A percentile compares a stretch with the other conserved stretches of the same genome.
phyloP scores from a whole-genome alignment of 2,329 filamentous ascomycete species.

The Podosphaera aphanis region DNA sequence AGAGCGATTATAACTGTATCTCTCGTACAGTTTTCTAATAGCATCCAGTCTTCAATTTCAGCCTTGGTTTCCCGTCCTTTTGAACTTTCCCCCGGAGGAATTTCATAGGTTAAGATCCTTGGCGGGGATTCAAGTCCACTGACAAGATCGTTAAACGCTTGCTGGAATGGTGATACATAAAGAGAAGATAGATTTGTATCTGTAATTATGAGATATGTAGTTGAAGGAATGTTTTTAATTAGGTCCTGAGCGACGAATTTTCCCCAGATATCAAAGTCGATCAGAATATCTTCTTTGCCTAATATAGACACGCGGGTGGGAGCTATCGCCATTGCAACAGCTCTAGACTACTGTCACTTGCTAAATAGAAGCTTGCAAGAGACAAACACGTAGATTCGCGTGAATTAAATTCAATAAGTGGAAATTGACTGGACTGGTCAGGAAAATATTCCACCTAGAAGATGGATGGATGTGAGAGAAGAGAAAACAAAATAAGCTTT shows the following conservation, averaged over 20 bases:
- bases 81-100: conserved; percentile 77
- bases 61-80: conserved; percentile 87
- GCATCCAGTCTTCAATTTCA: conserved; percentile 93
- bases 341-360: not conserved
- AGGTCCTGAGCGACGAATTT: conserved; percentile 63
- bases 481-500: too few relatives aligned
- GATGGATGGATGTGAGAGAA: too few relatives aligned
- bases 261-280: conserved; percentile 79
- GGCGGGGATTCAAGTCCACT: conserved; percentile 21
- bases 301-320: conserved; percentile 54
- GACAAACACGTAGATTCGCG: too few relatives aligned
- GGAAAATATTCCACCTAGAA: too few relatives aligned
- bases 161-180: conserved; percentile 59
- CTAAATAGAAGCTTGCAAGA: not conserved
- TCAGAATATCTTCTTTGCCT: conserved; percentile 70
- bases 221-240: conserved; percentile 51
- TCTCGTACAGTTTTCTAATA: conserved; percentile 72
- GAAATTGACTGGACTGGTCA: too few relatives aligned
- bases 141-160: conserved; percentile 31
- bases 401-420: too few relatives aligned
- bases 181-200: conserved; percentile 71
- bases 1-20: conserved; percentile 90
- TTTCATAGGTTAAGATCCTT: conserved; percentile 63
- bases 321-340: not conserved
- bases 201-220: conserved; percentile 88